Percentiles rank a stretch among this genome's conserved stretches.
These are phyloP conservation scores for Penicillium capsulatum DNA, from an alignment of 2,329 filamentous ascomycete species.

Conservation along the genomic window DNA sequence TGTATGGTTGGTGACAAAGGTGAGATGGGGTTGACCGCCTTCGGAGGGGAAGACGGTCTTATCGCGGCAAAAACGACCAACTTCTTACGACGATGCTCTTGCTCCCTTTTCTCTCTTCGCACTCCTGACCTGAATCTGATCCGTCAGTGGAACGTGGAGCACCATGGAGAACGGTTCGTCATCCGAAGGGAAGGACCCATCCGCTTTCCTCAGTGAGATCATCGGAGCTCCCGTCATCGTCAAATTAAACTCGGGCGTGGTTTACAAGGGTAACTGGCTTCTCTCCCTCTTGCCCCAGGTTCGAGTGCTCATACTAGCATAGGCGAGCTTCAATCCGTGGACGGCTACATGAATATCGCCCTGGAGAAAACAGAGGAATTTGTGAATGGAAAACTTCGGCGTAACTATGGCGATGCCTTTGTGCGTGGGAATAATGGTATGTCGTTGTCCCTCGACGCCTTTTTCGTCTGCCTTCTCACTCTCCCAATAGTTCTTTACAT, in stretches of 20 bases:
- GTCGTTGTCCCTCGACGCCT: neutral
- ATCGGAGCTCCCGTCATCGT: conserved; percentile 92
- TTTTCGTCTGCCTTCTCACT: neutral
- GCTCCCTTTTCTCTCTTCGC: neutral
- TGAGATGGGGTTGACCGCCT: neutral
- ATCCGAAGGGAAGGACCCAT: conserved; percentile 81
- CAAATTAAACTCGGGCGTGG: conserved; percentile 96
- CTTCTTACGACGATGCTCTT: neutral
- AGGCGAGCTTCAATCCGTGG: conserved; percentile 95
- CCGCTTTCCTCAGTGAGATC: conserved; percentile 87
- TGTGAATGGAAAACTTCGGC: conserved; percentile 75
- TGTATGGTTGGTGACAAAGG: neutral
- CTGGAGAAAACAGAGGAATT: conserved; percentile 93
- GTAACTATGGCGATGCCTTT: conserved; percentile 90
- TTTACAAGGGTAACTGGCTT: conserved; percentile 76
- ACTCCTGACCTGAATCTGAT: neutral
- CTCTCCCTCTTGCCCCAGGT: neutral
- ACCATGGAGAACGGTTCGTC: conserved; percentile 70
- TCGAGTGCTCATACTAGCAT: neutral
- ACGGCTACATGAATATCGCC: conserved; percentile 99
- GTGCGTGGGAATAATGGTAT: conserved; percentile 92
- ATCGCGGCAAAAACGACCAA: neutral
- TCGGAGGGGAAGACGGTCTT: neutral
- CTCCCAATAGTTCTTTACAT: conserved; percentile 36
- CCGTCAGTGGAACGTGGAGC: neutral